Base-by-base conservation (phyloP, 139 green algal species). In the Chlamydomonas asymmetrica region DNA sequence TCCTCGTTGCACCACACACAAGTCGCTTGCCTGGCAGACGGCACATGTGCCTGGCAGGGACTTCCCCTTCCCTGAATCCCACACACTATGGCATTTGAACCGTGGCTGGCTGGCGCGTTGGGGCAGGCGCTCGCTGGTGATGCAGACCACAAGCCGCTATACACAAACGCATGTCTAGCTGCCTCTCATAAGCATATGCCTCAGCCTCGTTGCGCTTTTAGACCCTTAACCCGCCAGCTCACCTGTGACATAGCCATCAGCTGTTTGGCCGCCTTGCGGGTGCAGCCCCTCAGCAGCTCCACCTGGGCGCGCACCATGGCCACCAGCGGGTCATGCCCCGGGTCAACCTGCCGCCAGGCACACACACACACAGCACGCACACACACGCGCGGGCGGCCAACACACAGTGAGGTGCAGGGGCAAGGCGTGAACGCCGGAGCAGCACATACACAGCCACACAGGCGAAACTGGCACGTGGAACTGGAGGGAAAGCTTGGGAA, bases 241-340 rank as follows among this genome's bases (percentile, higher is more conserved):
- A 41, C 32, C 59, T 65, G 59, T 20, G 40, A 9, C 59, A 65
- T 40, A 16, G 9, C 32, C 32, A 23, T 23, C 56, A 76, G 70
- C 70, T 68, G 57, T 57, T 60, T 59, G 29, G 56, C 45, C 32
- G 70, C 56, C 56, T 76, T 76, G 8, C 70, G 40, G 29, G 49
- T 22, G 40, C 70, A 29, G 25, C 70, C 70, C 39, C 70, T 29
- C 6, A 48, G 45, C 56, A 76, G 41, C 70, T 67, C 70, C 70
- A 76, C 39, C 57, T 76, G 70, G 34, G 56, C 56, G 13, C 56
- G 56, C 70, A 76, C 56, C 5, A 31, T 22, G 29, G 50, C 37
- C 70, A 76, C 39, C 57, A 76, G 57, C 41, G 40, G 25, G 7
- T n/a, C 31, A 25, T 10, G 56, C 68, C 5, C n/a, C 54, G 23